A percentile compares a stretch with the other conserved stretches of the same genome.
phyloP scores from a whole-genome alignment of 352 stramenopile species.

The Globisporangium alternatum region DNA sequence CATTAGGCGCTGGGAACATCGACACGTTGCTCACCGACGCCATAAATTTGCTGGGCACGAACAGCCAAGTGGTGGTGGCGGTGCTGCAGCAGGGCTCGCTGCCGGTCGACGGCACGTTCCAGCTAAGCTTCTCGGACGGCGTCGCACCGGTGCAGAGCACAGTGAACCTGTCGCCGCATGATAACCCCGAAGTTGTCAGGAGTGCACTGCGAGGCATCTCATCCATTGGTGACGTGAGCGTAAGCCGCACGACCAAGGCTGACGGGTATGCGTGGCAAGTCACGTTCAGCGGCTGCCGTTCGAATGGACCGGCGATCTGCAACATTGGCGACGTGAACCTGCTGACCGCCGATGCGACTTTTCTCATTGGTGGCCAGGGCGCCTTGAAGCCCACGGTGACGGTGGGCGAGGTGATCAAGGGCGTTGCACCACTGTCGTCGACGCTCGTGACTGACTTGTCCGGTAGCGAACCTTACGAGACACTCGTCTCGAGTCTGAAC shows the following conservation, averaged over 20 bases:
- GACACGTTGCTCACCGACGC: constrained; percentile 38
- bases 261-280: constrained; percentile 90
- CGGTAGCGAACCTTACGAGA: constrained; percentile 64
- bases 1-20: constrained; percentile 69
- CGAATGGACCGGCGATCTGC: constrained; percentile 71
- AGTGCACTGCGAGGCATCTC: constrained; percentile 42
- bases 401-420: constrained; percentile 53
- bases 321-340: constrained; percentile 86
- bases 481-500: constrained; percentile 58
- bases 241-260: constrained; percentile 49
- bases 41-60: constrained; percentile 42
- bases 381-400: constrained; percentile 38
- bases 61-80: constrained; percentile 34
- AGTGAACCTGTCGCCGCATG: constrained; percentile 54
- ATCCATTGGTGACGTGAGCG: constrained; percentile 57
- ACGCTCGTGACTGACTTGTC: constrained; percentile 76
- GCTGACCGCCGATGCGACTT: constrained; percentile 44
- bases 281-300: constrained; percentile 85
- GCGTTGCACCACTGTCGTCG: constrained; percentile 38
- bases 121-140: constrained; percentile 42
- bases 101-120: constrained; percentile 61
- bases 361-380: constrained; percentile 40
- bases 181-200: constrained; percentile 38
- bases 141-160: constrained; percentile 29
- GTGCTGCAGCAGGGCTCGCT: constrained; percentile 45